phyloP scores from a whole-genome alignment of 148 eudicot species.

The Rhododendron ferrugineum region DNA sequence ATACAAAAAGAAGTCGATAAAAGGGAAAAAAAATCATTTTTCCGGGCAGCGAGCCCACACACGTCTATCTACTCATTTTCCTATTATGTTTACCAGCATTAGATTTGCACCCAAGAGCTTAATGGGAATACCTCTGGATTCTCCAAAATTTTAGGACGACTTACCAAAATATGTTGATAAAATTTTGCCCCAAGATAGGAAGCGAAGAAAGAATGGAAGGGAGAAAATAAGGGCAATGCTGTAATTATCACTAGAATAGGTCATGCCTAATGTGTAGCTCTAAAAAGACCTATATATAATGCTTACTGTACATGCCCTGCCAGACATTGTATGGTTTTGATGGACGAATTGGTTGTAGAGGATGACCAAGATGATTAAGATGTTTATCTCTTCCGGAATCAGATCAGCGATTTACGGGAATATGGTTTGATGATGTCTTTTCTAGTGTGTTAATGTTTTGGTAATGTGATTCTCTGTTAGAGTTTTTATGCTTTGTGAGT shows the following conservation, averaged over 20 bases:
- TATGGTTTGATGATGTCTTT: slow-evolving; percentile 3
- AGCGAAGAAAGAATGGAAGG: background rate
- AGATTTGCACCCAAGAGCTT: background rate
- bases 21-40: too few species aligned
- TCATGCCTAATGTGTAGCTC: background rate
- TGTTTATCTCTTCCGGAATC: background rate
- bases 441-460: slow-evolving; percentile 1
- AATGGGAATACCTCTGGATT: background rate
- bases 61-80: background rate
- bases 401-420: slow-evolving; percentile 1
- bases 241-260: slow-evolving; percentile 3
- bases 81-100: background rate
- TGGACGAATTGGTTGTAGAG: background rate
- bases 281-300: slow-evolving; percentile 1
- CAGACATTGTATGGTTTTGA: background rate
- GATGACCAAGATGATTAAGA: background rate
- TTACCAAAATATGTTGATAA: background rate
- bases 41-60: too few species aligned
- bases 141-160: background rate
- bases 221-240: background rate
- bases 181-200: background rate
- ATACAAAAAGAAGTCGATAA: too few species aligned
- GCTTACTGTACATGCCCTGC: background rate
- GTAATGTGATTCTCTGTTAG: background rate
- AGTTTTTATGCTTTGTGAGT: background rate